Evolutionary conservation across 1,284 basidiomycete species (phyloP), one percentile per base, ranked within the genome.

Genomic region (Cutaneotrichosporon sp.): DNA sequence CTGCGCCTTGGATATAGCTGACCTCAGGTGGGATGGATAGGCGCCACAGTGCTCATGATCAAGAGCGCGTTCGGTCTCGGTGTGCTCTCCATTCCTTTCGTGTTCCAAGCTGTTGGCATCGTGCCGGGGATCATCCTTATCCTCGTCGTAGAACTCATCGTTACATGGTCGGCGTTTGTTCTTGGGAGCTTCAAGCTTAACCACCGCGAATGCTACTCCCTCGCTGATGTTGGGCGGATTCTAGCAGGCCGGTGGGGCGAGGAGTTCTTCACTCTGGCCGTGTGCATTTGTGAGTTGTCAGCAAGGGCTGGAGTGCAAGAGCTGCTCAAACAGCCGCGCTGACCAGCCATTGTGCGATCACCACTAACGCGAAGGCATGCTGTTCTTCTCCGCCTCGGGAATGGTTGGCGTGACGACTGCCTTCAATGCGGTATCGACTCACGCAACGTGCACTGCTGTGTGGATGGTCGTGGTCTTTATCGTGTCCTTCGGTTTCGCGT

Each of bases 61-160:
- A 79, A 80, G 41, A 79, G 81, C 58, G 81, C 82, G 26, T 80
- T 83, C 45, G 80, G 79, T 61, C 81, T 82, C 64, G 82, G 81
- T 14, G 80, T 82, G 74, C 67, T 82, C 16, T 81, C 80, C 14
- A 72, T 82, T 5, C 81, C 82, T 0, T 79, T 78, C 46, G 75
- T 80, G 2, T 77, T 82, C 60, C 79, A 80, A 19, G 77, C 78
- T 5, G 78, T 82, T 42, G 81, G 81, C 0, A 55, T 62, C 55
- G 79, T 82, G 54, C 80, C 81, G 2, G 80, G 79, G 9, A 68
- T 81, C n/a, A 71, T 82, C 33, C 63, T 82, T 45, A 79, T 81
- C 47, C 8, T 72, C 24, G 60, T 63, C 42, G 60, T 74, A 17
- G 72, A 64, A 19, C 46, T 48, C 27, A 63, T 74, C 46, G 68